Percentiles rank a stretch among this genome's conserved stretches.
These are phyloP conservation scores for Phialophora expanda DNA, from an alignment of 2,329 filamentous ascomycete genomes.

Conservation along the genomic window DNA sequence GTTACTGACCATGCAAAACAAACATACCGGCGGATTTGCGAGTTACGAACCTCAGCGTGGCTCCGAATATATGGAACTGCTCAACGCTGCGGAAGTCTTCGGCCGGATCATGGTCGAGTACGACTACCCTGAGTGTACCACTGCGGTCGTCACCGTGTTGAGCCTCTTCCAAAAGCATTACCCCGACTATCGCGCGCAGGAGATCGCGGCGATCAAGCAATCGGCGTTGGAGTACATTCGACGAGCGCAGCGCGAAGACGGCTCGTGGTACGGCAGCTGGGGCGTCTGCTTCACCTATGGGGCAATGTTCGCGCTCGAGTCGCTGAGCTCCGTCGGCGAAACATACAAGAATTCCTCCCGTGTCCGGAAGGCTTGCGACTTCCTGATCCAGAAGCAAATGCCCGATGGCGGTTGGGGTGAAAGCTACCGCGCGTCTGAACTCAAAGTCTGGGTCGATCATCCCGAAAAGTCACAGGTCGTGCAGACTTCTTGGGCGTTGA, in stretches of 20 bases:
- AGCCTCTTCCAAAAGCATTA: conserved; percentile 81
- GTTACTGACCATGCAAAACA: conserved; percentile 87
- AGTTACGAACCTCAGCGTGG: conserved; percentile 88
- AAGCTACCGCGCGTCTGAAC: conserved; percentile 85
- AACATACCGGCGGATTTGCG: conserved; percentile 76
- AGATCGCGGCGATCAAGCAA: conserved; percentile 74
- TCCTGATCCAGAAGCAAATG: conserved; percentile 82
- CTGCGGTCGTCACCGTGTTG: conserved; percentile 86
- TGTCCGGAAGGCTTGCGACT: conserved; percentile 78
- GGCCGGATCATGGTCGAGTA: conserved; percentile 98
- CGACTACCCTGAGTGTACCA: conserved; percentile 97
- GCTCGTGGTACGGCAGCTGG: conserved; percentile 98
- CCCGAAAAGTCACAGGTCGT: conserved; percentile 81
- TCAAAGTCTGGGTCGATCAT: conserved; percentile 71
- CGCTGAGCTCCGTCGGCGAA: conserved; percentile 79
- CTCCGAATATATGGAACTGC: conserved; percentile 75
- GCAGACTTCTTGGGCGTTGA: conserved; percentile 89
- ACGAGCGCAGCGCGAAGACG: conserved; percentile 74
- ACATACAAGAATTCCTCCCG: conserved; percentile 74
- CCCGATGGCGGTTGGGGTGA: conserved; percentile 96
- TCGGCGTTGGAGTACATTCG: conserved; percentile 84
- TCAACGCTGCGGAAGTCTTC: conserved; percentile 97
- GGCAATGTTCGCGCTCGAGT: conserved; percentile 93
- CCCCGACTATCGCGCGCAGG: conserved; percentile 75
- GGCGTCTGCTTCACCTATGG: conserved; percentile 98